Evolutionary conservation across 2,329 filamentous ascomycete species (phyloP).

Genomic region (Trichoderma koningii): DNA sequence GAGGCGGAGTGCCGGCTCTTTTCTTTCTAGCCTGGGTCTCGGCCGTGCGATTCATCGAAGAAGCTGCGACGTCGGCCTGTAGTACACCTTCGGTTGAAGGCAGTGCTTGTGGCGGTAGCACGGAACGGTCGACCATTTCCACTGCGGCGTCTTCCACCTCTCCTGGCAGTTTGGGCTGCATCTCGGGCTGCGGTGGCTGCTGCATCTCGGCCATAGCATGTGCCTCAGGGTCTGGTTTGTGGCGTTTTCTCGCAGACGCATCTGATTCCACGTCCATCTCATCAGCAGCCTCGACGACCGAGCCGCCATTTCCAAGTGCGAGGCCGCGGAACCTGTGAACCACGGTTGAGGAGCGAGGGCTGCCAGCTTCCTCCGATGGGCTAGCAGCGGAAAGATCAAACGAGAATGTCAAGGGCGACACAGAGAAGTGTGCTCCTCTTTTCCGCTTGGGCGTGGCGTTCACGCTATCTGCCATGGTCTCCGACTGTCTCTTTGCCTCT

Average conservation of each 20-base stretch:
- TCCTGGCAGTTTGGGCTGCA: neutral
- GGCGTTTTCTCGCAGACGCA: slow-evolving; percentile 43
- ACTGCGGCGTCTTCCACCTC: slow-evolving; percentile 1
- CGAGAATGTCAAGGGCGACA: slow-evolving; percentile 48
- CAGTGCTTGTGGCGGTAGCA: neutral
- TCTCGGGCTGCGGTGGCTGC: neutral
- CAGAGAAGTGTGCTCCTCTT: slow-evolving; percentile 42
- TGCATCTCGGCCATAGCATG: slow-evolving; percentile 31
- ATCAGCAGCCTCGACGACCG: slow-evolving; percentile 39
- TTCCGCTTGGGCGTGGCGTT: slow-evolving; percentile 51
- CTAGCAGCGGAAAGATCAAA: slow-evolving; percentile 45
- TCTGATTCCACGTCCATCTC: slow-evolving; percentile 38
- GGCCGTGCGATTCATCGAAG: slow-evolving; percentile 43
- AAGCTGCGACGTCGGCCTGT: slow-evolving; percentile 33
- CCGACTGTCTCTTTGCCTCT: neutral
- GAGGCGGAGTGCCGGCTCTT: slow-evolving; percentile 45
- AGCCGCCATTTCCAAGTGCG: slow-evolving; percentile 51
- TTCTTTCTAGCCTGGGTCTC: slow-evolving; percentile 45
- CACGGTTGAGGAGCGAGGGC: slow-evolving; percentile 53
- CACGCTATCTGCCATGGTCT: slow-evolving; percentile 29
- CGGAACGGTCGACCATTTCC: neutral
- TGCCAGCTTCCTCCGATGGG: slow-evolving; percentile 50
- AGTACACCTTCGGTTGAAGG: slow-evolving; percentile 13
- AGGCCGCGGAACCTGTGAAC: slow-evolving; percentile 56
- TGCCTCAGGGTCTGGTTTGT: slow-evolving; percentile 40